Percentiles rank a stretch among this genome's conserved stretches.
Conservation (phyloP, 306 rosid genomes). For the Carpinus viminea region DNA sequence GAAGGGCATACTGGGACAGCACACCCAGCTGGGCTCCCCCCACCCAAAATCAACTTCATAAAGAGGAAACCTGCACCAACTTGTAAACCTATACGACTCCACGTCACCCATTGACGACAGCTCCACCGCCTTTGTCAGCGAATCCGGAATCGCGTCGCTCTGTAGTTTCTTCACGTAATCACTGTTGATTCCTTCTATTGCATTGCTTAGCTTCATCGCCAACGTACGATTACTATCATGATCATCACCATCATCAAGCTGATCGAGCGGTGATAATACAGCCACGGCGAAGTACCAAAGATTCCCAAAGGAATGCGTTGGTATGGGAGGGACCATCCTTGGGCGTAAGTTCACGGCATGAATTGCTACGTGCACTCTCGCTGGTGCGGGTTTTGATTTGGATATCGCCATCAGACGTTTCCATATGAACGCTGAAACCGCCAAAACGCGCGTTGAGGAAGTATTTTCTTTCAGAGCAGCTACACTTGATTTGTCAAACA, state of each 20-base stretch:
- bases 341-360: conserved; percentile 22
- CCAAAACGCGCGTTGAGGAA: no score
- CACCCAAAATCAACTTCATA: not conserved
- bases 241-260: not conserved
- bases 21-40: not conserved
- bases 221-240: not conserved
- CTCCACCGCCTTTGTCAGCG: not conserved
- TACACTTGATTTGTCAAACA: no score
- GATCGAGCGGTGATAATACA: not conserved
- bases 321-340: conserved; percentile 5
- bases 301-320: conserved; percentile 4
- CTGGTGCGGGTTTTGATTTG: no score
- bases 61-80: conserved; percentile 5
- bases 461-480: no score
- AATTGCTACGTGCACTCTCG: not conserved
- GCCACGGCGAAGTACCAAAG: not conserved
- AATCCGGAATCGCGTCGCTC: not conserved
- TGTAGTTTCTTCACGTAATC: conserved; percentile 10
- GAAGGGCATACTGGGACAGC: not conserved
- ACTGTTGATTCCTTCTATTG: not conserved
- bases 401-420: no score
- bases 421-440: no score
- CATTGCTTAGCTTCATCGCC: not conserved
- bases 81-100: conserved; percentile 7
- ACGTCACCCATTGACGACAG: not conserved